Percentiles rank a stretch among this genome's conserved stretches.
These are phyloP conservation scores for Sorghum bicolor DNA, from an alignment of 176 grass and related monocot species.

Conservation along the genomic window DNA sequence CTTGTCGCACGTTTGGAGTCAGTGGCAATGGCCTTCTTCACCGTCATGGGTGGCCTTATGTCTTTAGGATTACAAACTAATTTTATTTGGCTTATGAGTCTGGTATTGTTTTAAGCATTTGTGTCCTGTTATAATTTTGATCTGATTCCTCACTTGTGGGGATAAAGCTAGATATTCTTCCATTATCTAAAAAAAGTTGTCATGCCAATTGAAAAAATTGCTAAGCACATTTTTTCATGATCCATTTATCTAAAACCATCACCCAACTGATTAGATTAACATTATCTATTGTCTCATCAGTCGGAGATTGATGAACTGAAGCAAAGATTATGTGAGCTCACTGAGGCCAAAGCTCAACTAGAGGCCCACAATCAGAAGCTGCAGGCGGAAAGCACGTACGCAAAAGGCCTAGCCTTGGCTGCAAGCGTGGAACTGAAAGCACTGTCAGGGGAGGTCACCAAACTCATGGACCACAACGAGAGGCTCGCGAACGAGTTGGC, in stretches of 20 bases:
- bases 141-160: background rate
- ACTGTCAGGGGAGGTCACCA: slow-evolving; percentile 72
- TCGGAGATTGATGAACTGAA: slow-evolving; percentile 56
- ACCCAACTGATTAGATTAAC: background rate
- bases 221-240: background rate
- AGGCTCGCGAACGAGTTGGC: slow-evolving; percentile 56
- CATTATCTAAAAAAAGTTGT: background rate
- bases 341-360: slow-evolving; percentile 60
- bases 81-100: background rate
- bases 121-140: background rate
- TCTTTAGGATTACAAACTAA: background rate
- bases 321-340: slow-evolving; percentile 47
- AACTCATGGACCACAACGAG: slow-evolving; percentile 86
- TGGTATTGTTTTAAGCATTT: background rate
- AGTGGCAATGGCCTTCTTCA: no score
- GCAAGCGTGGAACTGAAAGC: slow-evolving; percentile 69
- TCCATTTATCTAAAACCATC: background rate
- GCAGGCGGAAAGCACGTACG: slow-evolving; percentile 63
- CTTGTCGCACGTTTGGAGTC: background rate
- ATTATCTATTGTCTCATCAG: slow-evolving; percentile 30
- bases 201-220: background rate
- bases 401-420: slow-evolving; percentile 62
- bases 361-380: slow-evolving; percentile 59
- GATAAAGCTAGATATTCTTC: background rate
- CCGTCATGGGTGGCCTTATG: background rate